Percentiles rank a stretch among this genome's conserved stretches.
phyloP scores from a whole-genome alignment of 2,329 filamentous ascomycete genomes.

The Xylaria polymorpha region DNA sequence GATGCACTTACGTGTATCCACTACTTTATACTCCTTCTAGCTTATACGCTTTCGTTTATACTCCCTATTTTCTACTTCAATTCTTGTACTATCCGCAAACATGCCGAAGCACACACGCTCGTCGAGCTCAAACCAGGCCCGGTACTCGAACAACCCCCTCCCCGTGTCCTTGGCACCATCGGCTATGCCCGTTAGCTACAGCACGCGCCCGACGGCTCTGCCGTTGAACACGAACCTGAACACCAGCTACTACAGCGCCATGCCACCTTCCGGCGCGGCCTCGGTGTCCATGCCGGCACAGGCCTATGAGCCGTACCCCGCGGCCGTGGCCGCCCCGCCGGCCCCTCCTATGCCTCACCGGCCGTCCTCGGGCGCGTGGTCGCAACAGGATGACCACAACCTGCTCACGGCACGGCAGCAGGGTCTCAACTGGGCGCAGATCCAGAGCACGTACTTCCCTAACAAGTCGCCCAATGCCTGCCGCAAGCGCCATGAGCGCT shows the following conservation, averaged over 20 bases:
- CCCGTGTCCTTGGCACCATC: constrained; percentile 56
- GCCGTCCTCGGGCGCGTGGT: constrained; percentile 76
- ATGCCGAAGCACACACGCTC: constrained; percentile 61
- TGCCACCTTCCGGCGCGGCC: constrained; percentile 51
- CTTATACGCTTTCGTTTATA: constrained; percentile 38
- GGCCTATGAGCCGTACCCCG: constrained; percentile 56
- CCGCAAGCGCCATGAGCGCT: constrained; percentile 86
- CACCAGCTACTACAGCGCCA: constrained; percentile 54
- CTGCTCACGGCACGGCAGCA: constrained; percentile 77
- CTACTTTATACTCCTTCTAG: constrained; percentile 33
- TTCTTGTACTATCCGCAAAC: constrained; percentile 40
- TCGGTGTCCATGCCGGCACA: constrained; percentile 52
- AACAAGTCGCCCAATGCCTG: constrained; percentile 85
- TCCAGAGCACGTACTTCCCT: constrained; percentile 80
- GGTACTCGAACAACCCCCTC: constrained; percentile 52
- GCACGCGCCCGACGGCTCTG: constrained; percentile 55
- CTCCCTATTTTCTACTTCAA: constrained; percentile 22
- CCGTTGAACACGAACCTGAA: constrained; percentile 51
- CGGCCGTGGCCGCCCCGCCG: constrained; percentile 50
- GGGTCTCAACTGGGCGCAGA: constrained; percentile 85
- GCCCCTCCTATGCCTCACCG: constrained; percentile 58
- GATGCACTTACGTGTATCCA: constrained; percentile 36
- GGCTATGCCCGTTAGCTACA: constrained; percentile 56
- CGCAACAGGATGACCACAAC: constrained; percentile 76
- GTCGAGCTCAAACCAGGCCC: constrained; percentile 53